phyloP scores from a whole-genome alignment of 176 grass and related monocot genomes.

The Phoenix roebelenii region DNA sequence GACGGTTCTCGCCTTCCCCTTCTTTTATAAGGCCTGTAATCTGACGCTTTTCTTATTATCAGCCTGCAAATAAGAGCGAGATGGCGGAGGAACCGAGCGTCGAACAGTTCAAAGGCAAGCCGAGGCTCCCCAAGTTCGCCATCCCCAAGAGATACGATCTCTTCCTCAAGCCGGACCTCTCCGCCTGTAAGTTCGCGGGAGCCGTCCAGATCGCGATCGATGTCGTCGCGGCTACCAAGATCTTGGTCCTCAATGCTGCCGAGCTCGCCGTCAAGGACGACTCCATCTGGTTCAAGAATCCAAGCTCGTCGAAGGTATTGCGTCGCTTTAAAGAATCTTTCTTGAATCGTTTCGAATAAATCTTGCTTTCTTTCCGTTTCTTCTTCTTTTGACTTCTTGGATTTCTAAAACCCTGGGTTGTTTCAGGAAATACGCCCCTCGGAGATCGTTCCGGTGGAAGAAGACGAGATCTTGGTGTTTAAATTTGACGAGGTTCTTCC shows the following conservation, averaged over 20 bases:
- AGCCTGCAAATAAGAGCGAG: no score
- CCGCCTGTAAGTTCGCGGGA: conserved; percentile 54
- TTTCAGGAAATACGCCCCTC: conserved; percentile 42
- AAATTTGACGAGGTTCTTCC: conserved; percentile 62
- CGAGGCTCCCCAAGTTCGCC: conserved; percentile 63
- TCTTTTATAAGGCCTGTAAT: no score
- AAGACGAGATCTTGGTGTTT: conserved; percentile 75
- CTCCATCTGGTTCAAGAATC: conserved; percentile 33
- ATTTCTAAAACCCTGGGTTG: conserved; percentile 8
- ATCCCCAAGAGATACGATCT: conserved; percentile 75
- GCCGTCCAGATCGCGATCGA: conserved; percentile 32
- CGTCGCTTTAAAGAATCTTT: no score
- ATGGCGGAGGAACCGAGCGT: conserved; percentile 44
- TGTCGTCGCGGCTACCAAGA: conserved; percentile 38
- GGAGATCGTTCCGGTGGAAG: conserved; percentile 53
- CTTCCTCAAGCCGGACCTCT: conserved; percentile 63
- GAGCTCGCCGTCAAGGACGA: conserved; percentile 41
- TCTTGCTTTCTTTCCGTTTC: neutral
- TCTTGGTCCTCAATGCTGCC: conserved; percentile 82
- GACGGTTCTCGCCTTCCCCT: no score
- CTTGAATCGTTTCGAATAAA: neutral
- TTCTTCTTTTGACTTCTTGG: neutral
- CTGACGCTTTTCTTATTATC: no score
- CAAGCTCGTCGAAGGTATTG: conserved; percentile 41
- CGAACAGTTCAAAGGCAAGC: conserved; percentile 56